Evolutionary conservation across 1,284 basidiomycete species (phyloP).

Genomic region (Fomitopsis betulina): DNA sequence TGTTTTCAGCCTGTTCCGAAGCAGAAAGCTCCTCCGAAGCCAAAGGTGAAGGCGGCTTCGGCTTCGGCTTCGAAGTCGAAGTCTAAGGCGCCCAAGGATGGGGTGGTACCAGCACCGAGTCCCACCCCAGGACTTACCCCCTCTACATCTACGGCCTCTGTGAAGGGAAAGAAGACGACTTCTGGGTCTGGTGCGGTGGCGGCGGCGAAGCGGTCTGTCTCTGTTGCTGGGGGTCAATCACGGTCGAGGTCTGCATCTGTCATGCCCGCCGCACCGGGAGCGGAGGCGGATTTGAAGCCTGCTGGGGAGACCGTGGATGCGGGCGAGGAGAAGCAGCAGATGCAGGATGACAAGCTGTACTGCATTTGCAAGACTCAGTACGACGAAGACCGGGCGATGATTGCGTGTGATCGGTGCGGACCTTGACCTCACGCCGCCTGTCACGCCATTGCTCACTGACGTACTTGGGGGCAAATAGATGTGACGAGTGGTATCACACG

Average conservation of each 20-base stretch:
- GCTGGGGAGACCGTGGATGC: conserved; percentile 42
- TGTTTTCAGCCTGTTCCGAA: conserved; percentile 35
- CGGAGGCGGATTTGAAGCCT: conserved; percentile 31
- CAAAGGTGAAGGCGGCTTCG: conserved; percentile 24
- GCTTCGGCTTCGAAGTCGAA: conserved; percentile 7
- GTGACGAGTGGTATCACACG: conserved; percentile 89
- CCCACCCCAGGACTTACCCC: conserved; percentile 14
- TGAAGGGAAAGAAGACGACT: conserved; percentile 27
- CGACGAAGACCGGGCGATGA: conserved; percentile 81
- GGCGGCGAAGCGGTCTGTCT: conserved; percentile 26
- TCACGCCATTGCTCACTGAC: not conserved
- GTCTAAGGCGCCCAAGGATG: conserved; percentile 14
- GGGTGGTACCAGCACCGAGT: conserved; percentile 11
- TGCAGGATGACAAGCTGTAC: conserved; percentile 74
- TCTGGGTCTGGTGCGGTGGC: conserved; percentile 8
- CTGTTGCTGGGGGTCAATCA: conserved; percentile 30
- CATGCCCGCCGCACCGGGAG: conserved; percentile 42
- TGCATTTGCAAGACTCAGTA: conserved; percentile 80
- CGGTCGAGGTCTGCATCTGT: conserved; percentile 67
- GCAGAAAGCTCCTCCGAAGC: conserved; percentile 30
- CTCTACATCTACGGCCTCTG: conserved; percentile 11
- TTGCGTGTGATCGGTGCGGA: conserved; percentile 80
- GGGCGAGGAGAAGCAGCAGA: conserved; percentile 50
- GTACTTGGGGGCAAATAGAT: conserved; percentile 39
- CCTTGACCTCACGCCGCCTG: not conserved